Percentiles rank a stretch among this genome's conserved stretches.
Conservation (phyloP, 2,329 filamentous ascomycete genomes). For the Paracorniculantispora psalliotae region DNA sequence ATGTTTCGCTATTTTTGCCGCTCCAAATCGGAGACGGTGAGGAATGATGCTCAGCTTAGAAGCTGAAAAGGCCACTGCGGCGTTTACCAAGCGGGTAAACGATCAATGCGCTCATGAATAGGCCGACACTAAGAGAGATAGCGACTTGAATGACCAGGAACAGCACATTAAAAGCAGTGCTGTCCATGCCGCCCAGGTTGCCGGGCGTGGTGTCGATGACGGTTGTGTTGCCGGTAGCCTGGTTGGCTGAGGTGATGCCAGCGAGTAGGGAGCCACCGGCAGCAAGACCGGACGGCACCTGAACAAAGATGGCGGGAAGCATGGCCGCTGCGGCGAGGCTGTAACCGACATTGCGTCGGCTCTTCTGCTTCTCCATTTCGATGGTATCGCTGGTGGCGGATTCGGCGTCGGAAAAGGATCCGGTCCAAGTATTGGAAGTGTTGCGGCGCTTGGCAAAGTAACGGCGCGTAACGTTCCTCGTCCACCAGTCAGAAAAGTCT, state of each 20-base stretch:
- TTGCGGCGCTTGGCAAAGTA: conserved; percentile 25
- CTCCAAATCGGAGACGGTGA: neutral
- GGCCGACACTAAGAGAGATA: conserved; percentile 57
- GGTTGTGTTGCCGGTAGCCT: conserved; percentile 43
- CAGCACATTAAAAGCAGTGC: conserved; percentile 48
- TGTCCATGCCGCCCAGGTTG: conserved; percentile 31
- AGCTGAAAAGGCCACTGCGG: conserved; percentile 52
- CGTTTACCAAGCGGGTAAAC: conserved; percentile 55
- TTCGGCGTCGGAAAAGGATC: conserved; percentile 28
- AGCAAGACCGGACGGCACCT: conserved; percentile 59
- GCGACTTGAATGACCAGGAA: conserved; percentile 57
- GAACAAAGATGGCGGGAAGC: conserved; percentile 78
- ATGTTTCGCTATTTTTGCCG: conserved; percentile 1
- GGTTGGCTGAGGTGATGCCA: conserved; percentile 52
- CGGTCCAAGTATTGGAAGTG: conserved; percentile 27
- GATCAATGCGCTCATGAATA: conserved; percentile 52
- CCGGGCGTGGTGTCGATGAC: conserved; percentile 20
- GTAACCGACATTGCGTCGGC: conserved; percentile 54
- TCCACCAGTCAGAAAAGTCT: conserved; percentile 46
- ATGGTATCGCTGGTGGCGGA: conserved; percentile 22
- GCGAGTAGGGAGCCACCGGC: conserved; percentile 54
- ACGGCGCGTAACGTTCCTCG: conserved; percentile 36
- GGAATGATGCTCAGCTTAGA: conserved; percentile 28
- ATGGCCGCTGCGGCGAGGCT: conserved; percentile 80
- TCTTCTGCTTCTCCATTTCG: conserved; percentile 22